A percentile compares a stretch with the other conserved stretches of the same genome.
These are phyloP conservation scores for Kwoniella heveanensis DNA, from an alignment of 768 basidiomycete species.

Conservation along the genomic window DNA sequence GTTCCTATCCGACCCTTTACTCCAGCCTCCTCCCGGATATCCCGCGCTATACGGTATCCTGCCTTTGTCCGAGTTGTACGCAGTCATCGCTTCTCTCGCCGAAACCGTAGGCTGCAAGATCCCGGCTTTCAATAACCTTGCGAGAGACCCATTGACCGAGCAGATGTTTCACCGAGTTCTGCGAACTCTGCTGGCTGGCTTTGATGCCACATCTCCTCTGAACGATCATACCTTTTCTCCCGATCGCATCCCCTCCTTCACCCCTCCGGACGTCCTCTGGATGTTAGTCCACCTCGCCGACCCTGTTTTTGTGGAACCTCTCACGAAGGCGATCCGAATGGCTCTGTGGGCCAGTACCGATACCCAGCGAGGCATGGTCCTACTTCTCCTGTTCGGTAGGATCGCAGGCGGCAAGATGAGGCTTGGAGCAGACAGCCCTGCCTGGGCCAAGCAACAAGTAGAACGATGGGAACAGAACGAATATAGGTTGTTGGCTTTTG, in stretches of 20 bases:
- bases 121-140: background rate
- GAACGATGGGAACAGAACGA: too few species aligned
- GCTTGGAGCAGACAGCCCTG: background rate
- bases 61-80: background rate
- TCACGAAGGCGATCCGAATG: background rate
- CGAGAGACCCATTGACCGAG: background rate
- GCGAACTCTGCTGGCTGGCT: background rate
- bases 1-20: background rate
- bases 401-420: background rate
- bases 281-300: constrained; percentile 4
- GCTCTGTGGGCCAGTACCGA: background rate
- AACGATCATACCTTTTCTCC: background rate
- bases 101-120: background rate
- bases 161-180: background rate
- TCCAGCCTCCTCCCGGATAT: background rate
- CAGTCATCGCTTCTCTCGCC: background rate
- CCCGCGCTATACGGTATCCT: background rate
- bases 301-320: background rate
- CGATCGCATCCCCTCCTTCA: background rate
- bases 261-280: constrained; percentile 10
- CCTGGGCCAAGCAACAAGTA: constrained; percentile 1
- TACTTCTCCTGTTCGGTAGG: constrained; percentile 4
- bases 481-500: background rate
- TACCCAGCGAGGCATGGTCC: background rate
- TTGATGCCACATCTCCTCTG: background rate